Base-by-base conservation (phyloP, 2,329 filamentous ascomycete species). In the Tolypocladium tropicale region DNA sequence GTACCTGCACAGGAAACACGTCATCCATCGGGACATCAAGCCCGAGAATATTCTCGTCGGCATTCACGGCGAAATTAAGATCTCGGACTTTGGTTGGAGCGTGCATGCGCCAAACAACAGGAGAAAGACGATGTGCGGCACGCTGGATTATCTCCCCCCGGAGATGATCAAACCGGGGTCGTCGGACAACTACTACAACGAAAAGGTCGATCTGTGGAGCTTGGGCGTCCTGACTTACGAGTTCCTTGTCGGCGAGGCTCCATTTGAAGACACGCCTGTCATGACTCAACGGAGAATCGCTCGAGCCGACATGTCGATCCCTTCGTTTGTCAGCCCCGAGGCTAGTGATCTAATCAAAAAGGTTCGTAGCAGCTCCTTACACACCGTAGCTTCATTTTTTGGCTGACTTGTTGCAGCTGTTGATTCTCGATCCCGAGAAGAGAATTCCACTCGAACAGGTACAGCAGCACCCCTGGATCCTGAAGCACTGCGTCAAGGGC, bases 31-130 rank as follows among this genome's bases (percentile, higher is more conserved):
- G n/a, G 64, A 65, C 41, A 68, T 68, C 53, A 70, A 70, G 64
- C 67, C 68, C 3, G 67, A 69, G 57, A 70, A 72, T 41, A 69
- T 72, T 23, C 60, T 72, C 6, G 62, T 72, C 0, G 93, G 93
- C 16, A 91, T 97, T 58, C 93, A 97, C 68, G 94, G 92, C 62
- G 94, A 99, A 77, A 92, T 99, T 76, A 99, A 99, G 74, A 92
- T 99, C 67, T 95, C 90, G 5, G 94, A 99, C 72, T 99, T 97
- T 67, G 93, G 94, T 53, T 99, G 94, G 94, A 95, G 89, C 69
- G 94, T 97, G 4, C 94, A 99, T 72, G 94, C 94, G 6, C 94
- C 94, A 32, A 96, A 95, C 73, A 95, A 93, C 75, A 80, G 94
- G 63, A 82, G 94, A 59, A 88, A 92, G 67, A 99, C 94, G 56